Conservation (phyloP, 208 protist genomes). For the Lotmaria passim region DNA sequence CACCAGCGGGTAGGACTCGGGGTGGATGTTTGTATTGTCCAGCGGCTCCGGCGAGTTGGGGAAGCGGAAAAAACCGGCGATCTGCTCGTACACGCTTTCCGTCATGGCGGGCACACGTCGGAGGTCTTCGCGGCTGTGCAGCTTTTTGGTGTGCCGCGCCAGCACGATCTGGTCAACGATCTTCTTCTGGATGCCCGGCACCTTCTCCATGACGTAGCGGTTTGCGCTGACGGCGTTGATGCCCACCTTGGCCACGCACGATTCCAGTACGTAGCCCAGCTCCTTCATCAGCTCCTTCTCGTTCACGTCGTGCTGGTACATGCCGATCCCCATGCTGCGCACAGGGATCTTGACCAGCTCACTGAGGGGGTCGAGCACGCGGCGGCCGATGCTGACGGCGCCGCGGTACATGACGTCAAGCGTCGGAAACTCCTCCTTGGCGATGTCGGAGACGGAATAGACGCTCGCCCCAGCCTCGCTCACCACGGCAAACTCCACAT, state of each 20-base stretch:
- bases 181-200: slow-evolving; percentile 71
- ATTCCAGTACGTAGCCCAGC: slow-evolving; percentile 73
- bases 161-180: slow-evolving; percentile 85
- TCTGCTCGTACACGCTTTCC: slow-evolving; percentile 67
- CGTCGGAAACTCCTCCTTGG: slow-evolving; percentile 75
- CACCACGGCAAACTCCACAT: slow-evolving; percentile 82
- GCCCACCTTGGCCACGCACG: slow-evolving; percentile 79
- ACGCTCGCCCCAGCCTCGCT: slow-evolving; percentile 89
- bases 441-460: slow-evolving; percentile 80
- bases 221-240: slow-evolving; percentile 78
- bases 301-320: slow-evolving; percentile 93
- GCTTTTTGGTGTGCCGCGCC: slow-evolving; percentile 51
- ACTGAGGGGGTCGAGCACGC: slow-evolving; percentile 89
- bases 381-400: slow-evolving; percentile 87
- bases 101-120: slow-evolving; percentile 80
- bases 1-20: slow-evolving; percentile 78
- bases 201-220: slow-evolving; percentile 82
- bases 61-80: slow-evolving; percentile 89
- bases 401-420: slow-evolving; percentile 82
- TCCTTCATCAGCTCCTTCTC: slow-evolving; percentile 58
- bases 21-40: slow-evolving; percentile 85
- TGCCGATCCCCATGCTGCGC: slow-evolving; percentile 87
- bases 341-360: slow-evolving; percentile 92
- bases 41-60: slow-evolving; percentile 85
- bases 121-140: slow-evolving; percentile 80